These are phyloP conservation scores for Citrus hindsii DNA, from an alignment of 345 rosid species.

Conservation along the genomic window DNA sequence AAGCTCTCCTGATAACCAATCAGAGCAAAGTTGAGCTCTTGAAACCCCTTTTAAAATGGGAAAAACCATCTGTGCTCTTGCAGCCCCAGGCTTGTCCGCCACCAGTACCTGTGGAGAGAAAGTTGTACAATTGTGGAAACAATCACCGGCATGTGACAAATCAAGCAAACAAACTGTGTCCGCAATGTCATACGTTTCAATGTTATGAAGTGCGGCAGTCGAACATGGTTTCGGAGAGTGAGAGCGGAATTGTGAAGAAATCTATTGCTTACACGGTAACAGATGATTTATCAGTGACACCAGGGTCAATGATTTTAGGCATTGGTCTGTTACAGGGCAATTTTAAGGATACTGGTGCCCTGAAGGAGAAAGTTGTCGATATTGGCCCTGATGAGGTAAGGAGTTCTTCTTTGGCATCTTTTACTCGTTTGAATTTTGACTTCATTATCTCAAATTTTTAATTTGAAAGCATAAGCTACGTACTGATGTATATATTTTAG, in stretches of 20 bases:
- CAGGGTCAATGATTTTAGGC: conserved; percentile 16
- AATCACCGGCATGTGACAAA: not conserved
- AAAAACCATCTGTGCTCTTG: too few species aligned
- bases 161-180: not conserved
- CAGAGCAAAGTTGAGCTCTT: not conserved
- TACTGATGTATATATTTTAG: too few species aligned
- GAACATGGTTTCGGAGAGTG: not conserved
- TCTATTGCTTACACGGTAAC: conserved; percentile 14
- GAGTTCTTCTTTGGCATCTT: not conserved
- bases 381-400: not conserved
- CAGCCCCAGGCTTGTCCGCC: not conserved
- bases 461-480: not conserved
- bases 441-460: not conserved
- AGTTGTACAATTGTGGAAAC: not conserved
- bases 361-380: not conserved
- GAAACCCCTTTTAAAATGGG: not conserved
- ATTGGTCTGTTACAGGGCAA: not conserved
- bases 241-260: conserved; percentile 5
- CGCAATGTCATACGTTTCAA: too few species aligned
- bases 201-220: rapidly evolving
- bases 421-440: not conserved
- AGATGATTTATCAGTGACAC: conserved; percentile 13
- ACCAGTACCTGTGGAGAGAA: not conserved
- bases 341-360: not conserved
- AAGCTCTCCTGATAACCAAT: not conserved